A percentile compares a stretch with the other conserved stretches of the same genome.
phyloP scores from a whole-genome alignment of 108 stramenopile genomes.

The Cyclotella sp. region DNA sequence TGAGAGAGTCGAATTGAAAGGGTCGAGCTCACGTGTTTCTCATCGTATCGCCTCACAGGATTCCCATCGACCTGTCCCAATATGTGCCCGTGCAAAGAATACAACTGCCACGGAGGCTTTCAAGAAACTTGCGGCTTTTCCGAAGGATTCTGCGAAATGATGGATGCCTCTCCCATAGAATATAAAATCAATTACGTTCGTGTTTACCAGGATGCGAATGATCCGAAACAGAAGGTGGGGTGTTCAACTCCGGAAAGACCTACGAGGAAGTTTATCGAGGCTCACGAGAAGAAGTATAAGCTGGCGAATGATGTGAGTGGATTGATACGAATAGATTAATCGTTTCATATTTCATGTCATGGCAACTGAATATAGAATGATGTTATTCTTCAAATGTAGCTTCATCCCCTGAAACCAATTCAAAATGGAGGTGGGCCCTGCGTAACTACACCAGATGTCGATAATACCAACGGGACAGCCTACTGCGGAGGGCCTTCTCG shows the following conservation, averaged over 20 bases:
- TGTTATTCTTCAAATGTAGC: conserved; percentile 18
- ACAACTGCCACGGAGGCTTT: conserved; percentile 87
- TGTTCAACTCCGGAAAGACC: conserved; percentile 91
- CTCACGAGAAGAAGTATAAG: conserved; percentile 84
- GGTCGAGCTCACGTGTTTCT: background rate
- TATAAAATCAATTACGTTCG: conserved; percentile 89
- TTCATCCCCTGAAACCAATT: conserved; percentile 73
- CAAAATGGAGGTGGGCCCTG: conserved; percentile 77
- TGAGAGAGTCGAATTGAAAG: background rate
- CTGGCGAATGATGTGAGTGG: conserved; percentile 55
- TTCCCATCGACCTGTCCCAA: conserved; percentile 79
- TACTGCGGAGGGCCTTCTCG: conserved; percentile 74
- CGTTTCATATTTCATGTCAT: background rate
- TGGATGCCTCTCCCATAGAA: conserved; percentile 55
- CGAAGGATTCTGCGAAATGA: conserved; percentile 90
- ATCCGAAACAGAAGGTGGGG: conserved; percentile 85
- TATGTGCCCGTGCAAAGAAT: conserved; percentile 81
- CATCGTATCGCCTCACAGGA: conserved; percentile 11
- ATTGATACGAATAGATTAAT: background rate
- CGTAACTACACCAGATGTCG: conserved; percentile 27
- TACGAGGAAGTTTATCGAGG: conserved; percentile 90
- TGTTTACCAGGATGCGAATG: conserved; percentile 88
- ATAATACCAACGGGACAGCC: conserved; percentile 14
- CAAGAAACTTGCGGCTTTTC: conserved; percentile 85
- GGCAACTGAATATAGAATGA: conserved; percentile 3